Evolutionary conservation across 1,284 basidiomycete genomes (phyloP).

Genomic region (Cyathus olla): DNA sequence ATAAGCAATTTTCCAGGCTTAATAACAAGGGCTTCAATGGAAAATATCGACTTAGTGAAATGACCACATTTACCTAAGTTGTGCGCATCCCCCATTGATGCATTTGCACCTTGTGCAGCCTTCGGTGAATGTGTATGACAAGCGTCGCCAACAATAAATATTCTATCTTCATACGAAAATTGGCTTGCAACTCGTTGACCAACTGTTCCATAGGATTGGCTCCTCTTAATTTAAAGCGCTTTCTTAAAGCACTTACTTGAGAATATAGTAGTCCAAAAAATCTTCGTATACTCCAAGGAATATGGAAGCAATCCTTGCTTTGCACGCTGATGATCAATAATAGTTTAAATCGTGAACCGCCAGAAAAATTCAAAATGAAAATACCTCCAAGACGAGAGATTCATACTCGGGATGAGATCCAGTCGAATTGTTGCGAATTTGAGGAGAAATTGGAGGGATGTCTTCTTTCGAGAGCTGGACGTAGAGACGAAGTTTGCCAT

Average conservation of each 20-base stretch:
- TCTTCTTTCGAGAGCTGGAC: constrained; percentile 13
- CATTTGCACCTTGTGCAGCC: constrained; percentile 42
- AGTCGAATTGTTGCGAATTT: neutral
- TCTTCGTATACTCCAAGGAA: constrained; percentile 14
- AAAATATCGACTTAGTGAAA: neutral
- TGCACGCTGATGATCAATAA: constrained; percentile 1
- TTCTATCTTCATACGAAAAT: constrained; percentile 28
- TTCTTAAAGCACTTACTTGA: neutral
- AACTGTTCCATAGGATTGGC: constrained; percentile 13
- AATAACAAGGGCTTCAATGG: neutral
- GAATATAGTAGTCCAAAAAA: constrained; percentile 16
- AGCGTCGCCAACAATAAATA: constrained; percentile 42
- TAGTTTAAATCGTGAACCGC: no score
- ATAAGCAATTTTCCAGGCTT: constrained; percentile 40
- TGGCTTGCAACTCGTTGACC: constrained; percentile 36
- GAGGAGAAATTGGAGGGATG: neutral
- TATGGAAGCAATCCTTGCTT: constrained; percentile 15
- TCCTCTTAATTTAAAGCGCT: neutral
- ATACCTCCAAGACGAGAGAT: no score
- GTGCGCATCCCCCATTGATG: constrained; percentile 38
- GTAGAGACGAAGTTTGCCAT: constrained; percentile 24
- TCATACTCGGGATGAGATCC: no score
- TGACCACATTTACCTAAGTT: constrained; percentile 30
- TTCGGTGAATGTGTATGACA: constrained; percentile 44
- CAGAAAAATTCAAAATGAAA: no score